Conservation (phyloP, 208 protist species). For the Herpetomonas muscarum region DNA sequence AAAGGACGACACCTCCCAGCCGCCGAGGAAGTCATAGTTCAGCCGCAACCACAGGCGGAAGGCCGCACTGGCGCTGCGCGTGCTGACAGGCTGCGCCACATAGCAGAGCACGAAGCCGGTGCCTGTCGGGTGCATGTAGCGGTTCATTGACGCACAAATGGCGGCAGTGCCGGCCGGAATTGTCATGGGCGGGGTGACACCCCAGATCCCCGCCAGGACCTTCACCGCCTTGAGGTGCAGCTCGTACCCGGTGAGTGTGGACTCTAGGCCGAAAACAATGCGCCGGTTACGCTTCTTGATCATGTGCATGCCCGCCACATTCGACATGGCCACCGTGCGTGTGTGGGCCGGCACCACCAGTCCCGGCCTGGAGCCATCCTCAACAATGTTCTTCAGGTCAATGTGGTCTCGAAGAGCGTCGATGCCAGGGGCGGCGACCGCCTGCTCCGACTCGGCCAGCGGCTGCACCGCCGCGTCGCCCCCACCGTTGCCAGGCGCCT, state of each 20-base stretch:
- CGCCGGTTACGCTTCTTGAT: constrained; percentile 44
- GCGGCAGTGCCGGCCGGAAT: constrained; percentile 33
- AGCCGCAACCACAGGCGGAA: constrained; percentile 67
- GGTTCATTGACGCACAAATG: constrained; percentile 64
- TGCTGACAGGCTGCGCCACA: constrained; percentile 14
- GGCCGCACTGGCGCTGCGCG: not conserved
- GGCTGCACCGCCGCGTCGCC: constrained; percentile 8
- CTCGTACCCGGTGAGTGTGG: constrained; percentile 28
- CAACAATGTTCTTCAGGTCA: constrained; percentile 38
- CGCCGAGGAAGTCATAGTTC: constrained; percentile 46
- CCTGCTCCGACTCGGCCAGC: constrained; percentile 9
- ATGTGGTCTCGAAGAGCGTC: constrained; percentile 6
- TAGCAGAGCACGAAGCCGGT: constrained; percentile 80
- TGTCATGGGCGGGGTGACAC: constrained; percentile 39
- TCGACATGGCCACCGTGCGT: constrained; percentile 42
- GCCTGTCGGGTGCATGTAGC: constrained; percentile 65
- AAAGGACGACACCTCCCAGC: constrained; percentile 32
- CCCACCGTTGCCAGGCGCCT: not conserved
- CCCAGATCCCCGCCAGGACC: constrained; percentile 62
- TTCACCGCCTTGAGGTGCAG: constrained; percentile 61
- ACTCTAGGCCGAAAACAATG: constrained; percentile 61
- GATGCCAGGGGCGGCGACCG: constrained; percentile 6
- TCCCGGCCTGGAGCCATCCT: constrained; percentile 42
- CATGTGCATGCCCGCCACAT: constrained; percentile 25
- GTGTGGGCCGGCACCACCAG: constrained; percentile 67